phyloP scores from a whole-genome alignment of 1,139 yeast genomes.

The Diutina rugosa region DNA sequence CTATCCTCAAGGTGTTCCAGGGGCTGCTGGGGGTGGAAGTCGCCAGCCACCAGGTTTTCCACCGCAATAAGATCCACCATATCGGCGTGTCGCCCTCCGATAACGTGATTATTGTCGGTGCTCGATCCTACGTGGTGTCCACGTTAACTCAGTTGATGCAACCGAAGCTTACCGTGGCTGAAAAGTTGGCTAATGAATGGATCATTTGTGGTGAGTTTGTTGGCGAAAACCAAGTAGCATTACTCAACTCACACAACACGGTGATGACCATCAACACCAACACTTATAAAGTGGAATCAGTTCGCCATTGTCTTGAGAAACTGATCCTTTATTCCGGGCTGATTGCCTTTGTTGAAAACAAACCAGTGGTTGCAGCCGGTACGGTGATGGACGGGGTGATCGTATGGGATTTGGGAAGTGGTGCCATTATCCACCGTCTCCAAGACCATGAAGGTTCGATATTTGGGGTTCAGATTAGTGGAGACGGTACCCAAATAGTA shows the following conservation, averaged over 20 bases:
- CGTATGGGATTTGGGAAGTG: slow-evolving; percentile 50
- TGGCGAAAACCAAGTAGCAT: slow-evolving; percentile 18
- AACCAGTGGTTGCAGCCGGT: slow-evolving; percentile 64
- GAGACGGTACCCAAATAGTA: slow-evolving; percentile 40
- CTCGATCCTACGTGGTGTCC: slow-evolving; percentile 47
- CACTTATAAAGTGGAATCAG: slow-evolving; percentile 10
- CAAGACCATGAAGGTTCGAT: slow-evolving; percentile 84
- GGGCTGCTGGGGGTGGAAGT: slow-evolving; percentile 18
- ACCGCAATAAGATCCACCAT: slow-evolving; percentile 70
- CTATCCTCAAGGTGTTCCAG: slow-evolving; percentile 43
- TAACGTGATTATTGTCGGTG: slow-evolving; percentile 51
- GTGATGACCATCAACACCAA: slow-evolving; percentile 33
- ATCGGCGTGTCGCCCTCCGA: slow-evolving; percentile 28
- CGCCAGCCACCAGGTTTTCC: slow-evolving; percentile 36
- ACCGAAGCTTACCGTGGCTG: slow-evolving; percentile 11
- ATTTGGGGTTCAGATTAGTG: slow-evolving; percentile 62
- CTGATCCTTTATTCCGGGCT: slow-evolving; percentile 84
- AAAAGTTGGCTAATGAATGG: slow-evolving; percentile 64
- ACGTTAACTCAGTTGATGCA: slow-evolving; percentile 13
- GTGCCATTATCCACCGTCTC: slow-evolving; percentile 34
- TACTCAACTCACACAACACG: slow-evolving; percentile 71
- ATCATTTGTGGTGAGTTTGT: slow-evolving; percentile 46
- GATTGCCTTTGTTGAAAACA: slow-evolving; percentile 31
- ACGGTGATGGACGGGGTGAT: slow-evolving; percentile 85
- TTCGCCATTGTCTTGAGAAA: slow-evolving; percentile 50